Evolutionary conservation across 139 green algal genomes (phyloP), one percentile per base, ranked within the genome.

Genomic region (Trebouxia sp.): DNA sequence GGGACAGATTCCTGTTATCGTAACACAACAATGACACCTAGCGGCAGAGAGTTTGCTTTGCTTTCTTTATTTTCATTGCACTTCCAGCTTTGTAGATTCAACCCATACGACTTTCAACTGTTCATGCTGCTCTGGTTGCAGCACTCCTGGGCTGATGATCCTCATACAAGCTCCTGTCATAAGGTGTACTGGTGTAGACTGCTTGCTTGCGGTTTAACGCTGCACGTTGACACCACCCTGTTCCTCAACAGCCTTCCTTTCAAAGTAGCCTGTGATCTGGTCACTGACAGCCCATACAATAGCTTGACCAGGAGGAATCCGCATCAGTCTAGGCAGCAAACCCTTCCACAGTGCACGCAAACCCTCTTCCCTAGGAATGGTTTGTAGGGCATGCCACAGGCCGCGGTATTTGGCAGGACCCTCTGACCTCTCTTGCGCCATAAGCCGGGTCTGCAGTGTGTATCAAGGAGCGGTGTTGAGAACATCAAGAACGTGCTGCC

Each of bases 281-380:
- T 98, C 95, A 42, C 83, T 90, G 10, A 98, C 95, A 1, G 87
- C 89, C 91, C 92, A 98, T 32, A 98, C 92, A 58, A 98, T 98
- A 12, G 95, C 95, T 84, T 98, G 95, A 24, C 95, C 95, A 0
- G 95, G 95, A 4, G 95, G 95, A 43, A 98, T 98, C 58, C 95
- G 89, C 89, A 98, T 90, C n/a, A 98, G 88, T 8, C 95, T 86
- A 6, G 95, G 95, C 42, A 97, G 79, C 42, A 98, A 85, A 1
- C 95, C 95, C 85, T 92, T 94, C 90, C 91, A 98, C 76, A 98
- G 83, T 6, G 95, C 94, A 9, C 66, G 26, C 9, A 97, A 55
- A 45, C 95, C 95, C 85, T 98, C 95, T 56, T 97, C 92, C 8
- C 80, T 62, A 0, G 92, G 90, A 24, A 97, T 96, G 41, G 86